Evolutionary conservation across 106 monocot genomes (phyloP), one percentile per base, ranked within the genome.

Genomic region (Dendrobium catenatum): DNA sequence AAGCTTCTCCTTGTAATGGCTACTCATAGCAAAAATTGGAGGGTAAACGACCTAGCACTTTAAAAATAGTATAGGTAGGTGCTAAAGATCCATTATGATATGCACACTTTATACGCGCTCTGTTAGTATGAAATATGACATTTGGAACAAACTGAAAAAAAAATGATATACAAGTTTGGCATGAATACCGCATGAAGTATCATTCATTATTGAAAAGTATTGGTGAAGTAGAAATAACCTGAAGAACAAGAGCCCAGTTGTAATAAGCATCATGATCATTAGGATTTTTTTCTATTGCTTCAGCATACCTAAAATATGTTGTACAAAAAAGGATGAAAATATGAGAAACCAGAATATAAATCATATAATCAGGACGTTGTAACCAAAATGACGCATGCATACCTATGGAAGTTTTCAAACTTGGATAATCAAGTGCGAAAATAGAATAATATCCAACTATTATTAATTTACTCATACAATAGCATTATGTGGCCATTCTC

Each of bases 191-290:
- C 61, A 22, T 61, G 24, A 61, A 61, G n/a, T 61, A 20, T 61
- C 61, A 61, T 61, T 61, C 61, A 61, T 6, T 61, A 61, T 22
- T 61, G 61, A 61, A 61, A 61, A 61, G n/a, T 61, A 51, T 61
- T 22, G 0, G n/a, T 11, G 4, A 7, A 72, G 1, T 1, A 66
- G 68, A 83, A 54, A 51, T 64, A 84, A 97, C 97, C 92, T 97
- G 97, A 81, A 97, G 92, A 80, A 97, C 97, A 68, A 97, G 79
- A 55, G 97, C 97, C 97, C 97, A 97, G 77, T 97, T 97, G 73
- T 97, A 97, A 81, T 89, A 94, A 74, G 97, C 97, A 88, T 94
- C 97, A 85, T 94, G 91, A 58, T 97, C 97, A 54, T 89, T 89
- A 41, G 92, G 91, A 84, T 97, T 97, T 88, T 88, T 97, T 79